Evolutionary conservation across 257 asterid species (phyloP).

Genomic region (Rhazya stricta): DNA sequence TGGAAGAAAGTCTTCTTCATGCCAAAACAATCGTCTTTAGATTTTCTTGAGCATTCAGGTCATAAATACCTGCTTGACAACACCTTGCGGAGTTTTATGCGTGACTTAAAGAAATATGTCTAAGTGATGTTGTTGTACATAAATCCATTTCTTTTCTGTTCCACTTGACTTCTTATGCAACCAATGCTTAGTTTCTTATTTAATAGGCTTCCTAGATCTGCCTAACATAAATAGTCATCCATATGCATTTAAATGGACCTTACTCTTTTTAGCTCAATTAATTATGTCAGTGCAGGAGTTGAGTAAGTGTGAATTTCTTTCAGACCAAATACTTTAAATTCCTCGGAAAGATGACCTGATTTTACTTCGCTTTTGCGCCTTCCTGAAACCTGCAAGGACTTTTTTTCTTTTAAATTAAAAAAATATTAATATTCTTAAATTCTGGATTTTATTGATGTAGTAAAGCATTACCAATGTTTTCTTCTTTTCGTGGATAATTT

Average conservation of each 20-base stretch:
- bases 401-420: too few relatives aligned
- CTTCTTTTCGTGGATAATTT: background rate
- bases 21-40: background rate
- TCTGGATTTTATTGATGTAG: background rate
- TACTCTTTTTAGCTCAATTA: too few relatives aligned
- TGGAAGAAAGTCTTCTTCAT: background rate
- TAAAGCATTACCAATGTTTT: background rate
- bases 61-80: background rate
- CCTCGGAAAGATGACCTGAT: background rate
- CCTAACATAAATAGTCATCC: background rate
- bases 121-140: background rate
- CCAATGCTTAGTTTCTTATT: slow-evolving; percentile 1
- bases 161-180: background rate
- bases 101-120: background rate
- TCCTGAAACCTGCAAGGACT: background rate
- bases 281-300: background rate
- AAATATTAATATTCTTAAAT: background rate
- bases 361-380: background rate
- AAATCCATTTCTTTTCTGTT: background rate
- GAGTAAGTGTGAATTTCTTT: background rate
- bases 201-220: background rate
- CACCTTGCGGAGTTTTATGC: background rate
- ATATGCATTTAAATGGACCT: background rate
- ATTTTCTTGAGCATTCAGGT: background rate
- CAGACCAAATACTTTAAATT: background rate